Base-by-base conservation (phyloP, 345 rosid genomes). In the Boechera stricta region DNA sequence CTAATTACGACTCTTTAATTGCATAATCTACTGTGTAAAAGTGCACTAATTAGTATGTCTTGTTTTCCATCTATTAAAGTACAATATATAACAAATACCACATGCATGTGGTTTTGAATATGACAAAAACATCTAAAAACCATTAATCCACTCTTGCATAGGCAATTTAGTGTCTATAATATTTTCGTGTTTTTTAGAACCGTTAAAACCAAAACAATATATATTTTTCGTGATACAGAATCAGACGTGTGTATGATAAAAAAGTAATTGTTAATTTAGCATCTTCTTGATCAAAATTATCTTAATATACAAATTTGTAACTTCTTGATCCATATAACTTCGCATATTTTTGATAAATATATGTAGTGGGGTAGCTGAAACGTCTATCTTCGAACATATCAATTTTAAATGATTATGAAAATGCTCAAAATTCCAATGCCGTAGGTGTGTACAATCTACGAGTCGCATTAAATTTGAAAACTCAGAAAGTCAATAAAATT, bases 391-490 rank as follows among this genome's bases (percentile, higher is more conserved):
- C 24, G 2, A 55, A 18, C 55, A 44, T 26, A 41, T 65, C 31
- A 52, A 53, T 39, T 52, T n/a, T 3, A 2, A 39, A 15, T 5
- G 1, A 21, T 60, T 38, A 29, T 16, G 58, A 7, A 64, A 74
- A 28, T 38, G 52, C 51, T 38, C 54, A 67, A 57, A 67, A 51
- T 49, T 39, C 29, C 54, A 76, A 24, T 51, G 62, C 35, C 44
- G 11, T 76, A 69, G 63, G 71, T 69, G 33, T 62, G 64, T 21
- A 53, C 39, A 69, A 53, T 70, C 75, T 77, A 69, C 11, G 15
- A 63, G 64, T 70, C 53, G 51, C 75, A 69, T 63, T 77, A 44
- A 76, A 51, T 51, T 18, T 57, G n/a, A 62, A 62, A 69, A 54
- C 33, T 61, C 49, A 53, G 1, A 44, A 70, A 35, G 66, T 69